Base-by-base conservation (phyloP, 2,329 filamentous ascomycete species). In the Colletotrichum kahawae region DNA sequence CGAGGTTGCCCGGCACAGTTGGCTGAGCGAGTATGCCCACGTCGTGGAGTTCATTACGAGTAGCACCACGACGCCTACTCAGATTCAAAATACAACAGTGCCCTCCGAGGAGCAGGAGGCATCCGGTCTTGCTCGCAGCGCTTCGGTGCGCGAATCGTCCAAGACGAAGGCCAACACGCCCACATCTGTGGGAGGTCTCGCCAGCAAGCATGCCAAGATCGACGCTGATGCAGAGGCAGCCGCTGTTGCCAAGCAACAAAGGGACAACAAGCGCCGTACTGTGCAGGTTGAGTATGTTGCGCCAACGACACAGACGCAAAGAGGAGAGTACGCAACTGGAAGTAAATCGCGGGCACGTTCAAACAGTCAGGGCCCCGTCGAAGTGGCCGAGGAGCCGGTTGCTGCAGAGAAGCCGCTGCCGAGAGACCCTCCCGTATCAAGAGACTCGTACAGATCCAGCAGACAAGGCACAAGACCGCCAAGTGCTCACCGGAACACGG, bases 231-330 rank as follows among this genome's bases (percentile, higher is more conserved):
- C 91, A 8, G 91, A 93, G 76, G 86, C 83, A 13, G 81, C 82
- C 38, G 80, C 84, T 7, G 75, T 88, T 57, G 87, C 91, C 34
- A 92, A 92, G 80, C 90, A 91, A 56, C 94, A 94, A 82, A 93
- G 95, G 78, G 96, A 98, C 82, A 94, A 94, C 80, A 98, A 98
- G 85, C 93, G 97, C 72, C 92, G 96, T 79, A 99, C 97, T 0
- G 95, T 99, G 1, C 97, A 99, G 85, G 95, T 99, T 76, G 97
- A 99, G 87, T 99, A 99, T 84, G 97, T 98, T 71, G 94, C 96
- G 24, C 97, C 97, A 29, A 93, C 93, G 31, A 97, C 95, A 7
- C 93, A 96, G 81, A 98, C 96, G 1, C 90, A 93, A 77, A 92
- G 96, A 77, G 95, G 94, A 81, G 76, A 83, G 77, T 81, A 84